These are phyloP conservation scores for Scheffersomyces coipomensis DNA, from an alignment of 805 yeast genomes.

Conservation along the genomic window DNA sequence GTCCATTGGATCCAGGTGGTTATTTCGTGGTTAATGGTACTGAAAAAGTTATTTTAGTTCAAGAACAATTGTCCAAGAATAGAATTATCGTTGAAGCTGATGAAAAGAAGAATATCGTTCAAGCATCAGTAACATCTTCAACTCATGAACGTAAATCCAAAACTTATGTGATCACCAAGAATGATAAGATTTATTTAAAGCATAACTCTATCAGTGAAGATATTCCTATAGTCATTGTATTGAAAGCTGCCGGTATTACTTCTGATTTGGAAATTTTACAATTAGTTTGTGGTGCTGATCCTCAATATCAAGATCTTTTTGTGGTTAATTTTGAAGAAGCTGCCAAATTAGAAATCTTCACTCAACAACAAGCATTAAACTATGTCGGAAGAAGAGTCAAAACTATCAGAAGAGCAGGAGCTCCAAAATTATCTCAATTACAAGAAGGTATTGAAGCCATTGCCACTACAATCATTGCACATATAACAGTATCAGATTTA, in stretches of 20 bases:
- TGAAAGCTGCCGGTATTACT: slow-evolving; percentile 92
- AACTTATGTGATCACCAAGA: slow-evolving; percentile 91
- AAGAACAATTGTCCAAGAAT: slow-evolving; percentile 94
- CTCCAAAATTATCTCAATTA: slow-evolving; percentile 71
- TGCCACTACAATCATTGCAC: slow-evolving; percentile 96
- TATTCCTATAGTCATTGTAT: slow-evolving; percentile 86
- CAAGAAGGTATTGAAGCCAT: slow-evolving; percentile 97
- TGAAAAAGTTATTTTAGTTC: slow-evolving; percentile 93
- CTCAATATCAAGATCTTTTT: slow-evolving; percentile 87
- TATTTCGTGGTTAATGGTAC: slow-evolving; percentile 97
- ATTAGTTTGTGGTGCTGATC: slow-evolving; percentile 86
- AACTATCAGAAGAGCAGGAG: slow-evolving; percentile 82
- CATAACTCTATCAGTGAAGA: slow-evolving; percentile 96
- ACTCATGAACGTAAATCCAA: slow-evolving; percentile 98
- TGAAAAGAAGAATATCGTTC: slow-evolving; percentile 89
- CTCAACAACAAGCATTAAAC: slow-evolving; percentile 92
- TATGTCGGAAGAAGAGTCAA: slow-evolving; percentile 89
- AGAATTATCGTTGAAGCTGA: slow-evolving; percentile 98
- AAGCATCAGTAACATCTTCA: slow-evolving; percentile 96
- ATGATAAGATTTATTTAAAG: slow-evolving; percentile 83
- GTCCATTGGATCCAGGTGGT: slow-evolving; percentile 99
- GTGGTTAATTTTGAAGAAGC: slow-evolving; percentile 94
- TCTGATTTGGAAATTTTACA: slow-evolving; percentile 93
- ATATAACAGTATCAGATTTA: slow-evolving; percentile 76
- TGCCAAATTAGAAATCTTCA: slow-evolving; percentile 76